phyloP scores from a whole-genome alignment of 2,329 filamentous ascomycete genomes.

The Tolypocladium guangdongense region DNA sequence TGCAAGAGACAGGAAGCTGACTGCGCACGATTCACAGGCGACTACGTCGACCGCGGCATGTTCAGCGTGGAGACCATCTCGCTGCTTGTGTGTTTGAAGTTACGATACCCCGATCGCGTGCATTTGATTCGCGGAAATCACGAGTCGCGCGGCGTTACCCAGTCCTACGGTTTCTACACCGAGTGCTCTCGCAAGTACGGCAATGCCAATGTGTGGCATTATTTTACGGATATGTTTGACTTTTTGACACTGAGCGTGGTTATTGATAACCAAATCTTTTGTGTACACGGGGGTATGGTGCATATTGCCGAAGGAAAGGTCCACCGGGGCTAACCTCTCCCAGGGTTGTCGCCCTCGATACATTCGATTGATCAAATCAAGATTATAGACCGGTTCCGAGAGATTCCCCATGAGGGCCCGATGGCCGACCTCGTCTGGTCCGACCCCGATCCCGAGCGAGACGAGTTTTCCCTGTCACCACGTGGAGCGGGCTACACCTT shows the following conservation, averaged over 20 bases:
- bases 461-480: constrained; percentile 92
- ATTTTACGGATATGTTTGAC: constrained; percentile 99
- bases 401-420: constrained; percentile 95
- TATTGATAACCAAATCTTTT: constrained; percentile 98
- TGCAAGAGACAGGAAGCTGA: neutral
- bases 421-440: constrained; percentile 99
- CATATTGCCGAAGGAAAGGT: neutral
- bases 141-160: constrained; percentile 92
- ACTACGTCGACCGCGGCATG: constrained; percentile 96
- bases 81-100: constrained; percentile 89
- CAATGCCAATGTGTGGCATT: constrained; percentile 97
- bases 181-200: constrained; percentile 97
- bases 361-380: constrained; percentile 99
- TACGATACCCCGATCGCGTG: constrained; percentile 91
- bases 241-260: constrained; percentile 94
- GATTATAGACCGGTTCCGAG: constrained; percentile 96
- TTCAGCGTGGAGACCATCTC: constrained; percentile 99
- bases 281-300: constrained; percentile 72
- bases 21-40: constrained; percentile 43
- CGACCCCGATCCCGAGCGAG: constrained; percentile 90
- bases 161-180: constrained; percentile 98
- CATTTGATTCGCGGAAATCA: constrained; percentile 97
- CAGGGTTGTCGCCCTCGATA: constrained; percentile 76
- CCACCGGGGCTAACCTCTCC: neutral
- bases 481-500: constrained; percentile 95